Base-by-base conservation (phyloP, 192 early-diverging fungal species). In the Phlyctochytrium bullatum region DNA sequence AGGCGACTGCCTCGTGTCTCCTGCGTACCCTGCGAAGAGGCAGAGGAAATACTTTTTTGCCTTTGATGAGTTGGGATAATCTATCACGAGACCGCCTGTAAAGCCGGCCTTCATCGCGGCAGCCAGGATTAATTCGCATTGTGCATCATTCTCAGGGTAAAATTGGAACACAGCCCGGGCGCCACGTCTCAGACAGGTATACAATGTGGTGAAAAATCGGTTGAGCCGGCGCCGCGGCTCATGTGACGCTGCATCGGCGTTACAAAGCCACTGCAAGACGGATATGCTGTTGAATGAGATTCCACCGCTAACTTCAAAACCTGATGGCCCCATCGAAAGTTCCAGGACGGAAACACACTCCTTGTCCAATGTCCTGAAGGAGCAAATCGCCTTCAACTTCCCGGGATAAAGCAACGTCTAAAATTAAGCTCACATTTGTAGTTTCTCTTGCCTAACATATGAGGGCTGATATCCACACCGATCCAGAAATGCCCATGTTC, bases 141-240 rank as follows among this genome's bases (percentile, higher is more conserved):
- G 97, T 57, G 89, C 80, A 63, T 94, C 90, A 76, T 96, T 95
- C 74, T 97, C 95, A 0, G 97, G 96, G 72, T 99, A 98, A 66
- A 99, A 97, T 80, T 99, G 97, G 80, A 98, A 99, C 28, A 99
- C 85, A 10, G 93, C 93, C n/a, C 94, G 80, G 10, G 93, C 92
- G 14, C 95, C 95, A 14, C 92, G 81, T 47, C 88, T 76, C 68
- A 98, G 76, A 10, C 92, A 81, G n/a, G 92, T 92, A 69, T 94
- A 98, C 29, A 98, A 77, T 6, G 95, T 93, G 10, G 89, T 86
- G 66, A 99, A 99, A 78, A 99, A 99, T 20, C 93, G 83, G 50
- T 77, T 77, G 20, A 99, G 77, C 16, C 97, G 88, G 14, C 87
- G 79, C 61, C 89, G 85, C 25, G 97, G 97, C 59, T 85, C 80